Conservation (phyloP, 2,329 filamentous ascomycete genomes). For the Acephala macrosclerotiorum region DNA sequence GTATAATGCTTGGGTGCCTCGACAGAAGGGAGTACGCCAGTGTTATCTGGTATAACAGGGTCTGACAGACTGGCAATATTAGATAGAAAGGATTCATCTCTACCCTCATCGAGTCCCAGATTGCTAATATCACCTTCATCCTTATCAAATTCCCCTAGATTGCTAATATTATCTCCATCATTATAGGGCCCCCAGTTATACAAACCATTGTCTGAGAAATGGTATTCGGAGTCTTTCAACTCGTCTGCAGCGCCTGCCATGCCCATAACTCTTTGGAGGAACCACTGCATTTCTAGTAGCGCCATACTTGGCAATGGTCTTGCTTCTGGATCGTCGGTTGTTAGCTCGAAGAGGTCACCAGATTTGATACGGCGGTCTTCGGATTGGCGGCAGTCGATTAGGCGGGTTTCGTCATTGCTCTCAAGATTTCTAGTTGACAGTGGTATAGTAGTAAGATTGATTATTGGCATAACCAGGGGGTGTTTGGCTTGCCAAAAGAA, state of each 20-base stretch:
- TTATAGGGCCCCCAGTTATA: slow-evolving; percentile 9
- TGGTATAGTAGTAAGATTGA: slow-evolving; percentile 21
- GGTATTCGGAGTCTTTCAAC: slow-evolving; percentile 12
- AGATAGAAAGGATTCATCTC: slow-evolving; percentile 19
- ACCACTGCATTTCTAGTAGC: slow-evolving; percentile 30
- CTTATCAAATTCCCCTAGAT: slow-evolving; percentile 6
- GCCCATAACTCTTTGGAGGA: slow-evolving; percentile 22
- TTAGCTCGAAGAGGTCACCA: slow-evolving; percentile 23
- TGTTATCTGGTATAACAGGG: slow-evolving; percentile 18
- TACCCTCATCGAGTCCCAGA: slow-evolving; percentile 14
- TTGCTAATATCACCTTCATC: slow-evolving; percentile 11
- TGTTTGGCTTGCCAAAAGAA: slow-evolving; percentile 27
- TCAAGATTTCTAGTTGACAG: slow-evolving; percentile 18
- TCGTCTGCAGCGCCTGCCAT: slow-evolving; percentile 21
- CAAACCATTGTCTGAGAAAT: slow-evolving; percentile 12
- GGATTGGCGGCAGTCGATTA: background rate
- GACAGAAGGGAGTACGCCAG: slow-evolving; percentile 17
- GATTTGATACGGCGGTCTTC: background rate
- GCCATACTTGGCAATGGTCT: slow-evolving; percentile 25
- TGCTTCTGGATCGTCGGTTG: slow-evolving; percentile 25
- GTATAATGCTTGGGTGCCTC: slow-evolving; percentile 16
- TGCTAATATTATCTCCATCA: slow-evolving; percentile 13
- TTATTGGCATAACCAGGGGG: slow-evolving; percentile 1
- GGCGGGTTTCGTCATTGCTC: slow-evolving; percentile 9
- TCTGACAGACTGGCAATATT: slow-evolving; percentile 14